phyloP scores from a whole-genome alignment of 495 filamentous ascomycete species.

The Penicillium diatomitis region DNA sequence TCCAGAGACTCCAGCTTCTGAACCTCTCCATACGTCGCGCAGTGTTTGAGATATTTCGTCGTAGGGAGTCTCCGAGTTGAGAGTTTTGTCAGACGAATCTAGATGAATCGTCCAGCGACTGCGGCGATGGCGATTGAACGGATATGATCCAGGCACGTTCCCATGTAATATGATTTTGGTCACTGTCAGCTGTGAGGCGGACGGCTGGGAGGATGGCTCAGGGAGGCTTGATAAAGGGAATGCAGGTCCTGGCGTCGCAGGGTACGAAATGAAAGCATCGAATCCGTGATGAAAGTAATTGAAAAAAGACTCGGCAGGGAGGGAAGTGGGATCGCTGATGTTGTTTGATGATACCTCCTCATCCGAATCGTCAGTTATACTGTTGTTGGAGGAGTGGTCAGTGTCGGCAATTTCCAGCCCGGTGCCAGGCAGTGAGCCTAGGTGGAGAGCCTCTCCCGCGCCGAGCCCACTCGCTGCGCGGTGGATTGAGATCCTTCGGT shows the following conservation, averaged over 20 bases:
- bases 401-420: constrained; percentile 50
- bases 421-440: constrained; percentile 36
- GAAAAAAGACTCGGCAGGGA: constrained; percentile 72
- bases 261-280: constrained; percentile 82
- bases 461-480: constrained; percentile 27
- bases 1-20: constrained; percentile 51
- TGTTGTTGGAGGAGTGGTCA: constrained; percentile 73
- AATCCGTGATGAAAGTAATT: constrained; percentile 96
- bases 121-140: constrained; percentile 89
- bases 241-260: constrained; percentile 55
- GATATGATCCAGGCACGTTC: constrained; percentile 91
- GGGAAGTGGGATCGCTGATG: constrained; percentile 27
- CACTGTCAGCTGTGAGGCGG: constrained; percentile 59
- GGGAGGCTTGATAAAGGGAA: constrained; percentile 40
- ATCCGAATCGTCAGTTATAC: constrained; percentile 68
- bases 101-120: constrained; percentile 77
- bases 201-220: constrained; percentile 28
- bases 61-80: constrained; percentile 74
- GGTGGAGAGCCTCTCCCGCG: constrained; percentile 30
- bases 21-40: constrained; percentile 60
- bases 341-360: constrained; percentile 39
- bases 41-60: constrained; percentile 57
- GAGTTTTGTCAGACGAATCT: constrained; percentile 13
- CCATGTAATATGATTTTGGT: constrained; percentile 87
- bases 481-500: constrained; percentile 86